These are phyloP conservation scores for Jacaranda mimosifolia DNA, from an alignment of 257 asterid genomes.

Conservation along the genomic window DNA sequence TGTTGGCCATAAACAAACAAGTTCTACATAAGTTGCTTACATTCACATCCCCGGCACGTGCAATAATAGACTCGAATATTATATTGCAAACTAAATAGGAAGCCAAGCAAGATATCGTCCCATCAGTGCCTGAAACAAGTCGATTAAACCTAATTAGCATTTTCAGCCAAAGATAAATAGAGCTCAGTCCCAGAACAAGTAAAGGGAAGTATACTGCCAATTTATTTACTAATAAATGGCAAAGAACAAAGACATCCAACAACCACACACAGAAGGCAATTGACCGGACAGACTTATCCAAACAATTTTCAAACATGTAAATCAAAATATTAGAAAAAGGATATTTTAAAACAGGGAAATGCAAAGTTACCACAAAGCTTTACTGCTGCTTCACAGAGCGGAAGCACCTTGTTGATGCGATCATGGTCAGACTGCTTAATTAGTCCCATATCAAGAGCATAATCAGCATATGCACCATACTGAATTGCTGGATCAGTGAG, in stretches of 20 bases:
- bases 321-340: conserved; percentile 12
- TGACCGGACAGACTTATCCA: background rate
- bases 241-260: conserved; percentile 24
- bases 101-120: conserved; percentile 86
- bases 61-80: conserved; percentile 65
- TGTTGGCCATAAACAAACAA: conserved; percentile 17
- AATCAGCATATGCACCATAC: conserved; percentile 91
- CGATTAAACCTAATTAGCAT: conserved; percentile 29
- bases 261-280: background rate
- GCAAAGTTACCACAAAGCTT: conserved; percentile 83
- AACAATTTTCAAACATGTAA: background rate
- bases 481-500: conserved; percentile 94
- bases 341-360: conserved; percentile 5
- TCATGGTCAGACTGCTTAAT: conserved; percentile 71
- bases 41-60: conserved; percentile 75
- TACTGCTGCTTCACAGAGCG: conserved; percentile 78
- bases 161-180: conserved; percentile 22
- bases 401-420: conserved; percentile 81
- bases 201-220: conserved; percentile 1
- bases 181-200: conserved; percentile 22
- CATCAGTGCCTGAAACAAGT: conserved; percentile 76
- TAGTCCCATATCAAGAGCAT: conserved; percentile 86
- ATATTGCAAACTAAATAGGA: conserved; percentile 81
- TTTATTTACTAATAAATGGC: conserved; percentile 7
- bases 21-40: conserved; percentile 52